Conservation (phyloP, 345 rosid species). For the Syzygium oleosum region DNA sequence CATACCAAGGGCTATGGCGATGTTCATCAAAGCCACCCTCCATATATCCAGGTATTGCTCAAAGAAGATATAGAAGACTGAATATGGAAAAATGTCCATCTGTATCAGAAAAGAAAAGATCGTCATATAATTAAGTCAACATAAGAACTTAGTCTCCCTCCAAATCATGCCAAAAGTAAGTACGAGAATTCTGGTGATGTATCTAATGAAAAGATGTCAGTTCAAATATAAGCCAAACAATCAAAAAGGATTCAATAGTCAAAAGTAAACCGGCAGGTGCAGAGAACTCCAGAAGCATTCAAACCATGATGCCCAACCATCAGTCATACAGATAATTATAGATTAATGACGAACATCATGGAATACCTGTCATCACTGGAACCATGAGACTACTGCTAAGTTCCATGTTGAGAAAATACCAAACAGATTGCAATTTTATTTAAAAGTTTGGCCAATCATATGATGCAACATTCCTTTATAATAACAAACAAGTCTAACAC, state of each 20-base stretch:
- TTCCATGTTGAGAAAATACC: not conserved
- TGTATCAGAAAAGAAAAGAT: conserved; percentile 25
- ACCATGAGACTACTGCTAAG: not conserved
- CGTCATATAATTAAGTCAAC: not conserved
- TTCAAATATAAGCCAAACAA: not conserved
- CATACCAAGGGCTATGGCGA: conserved; percentile 81
- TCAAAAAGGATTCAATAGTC: not conserved
- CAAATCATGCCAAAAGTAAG: not conserved
- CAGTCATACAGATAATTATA: not conserved
- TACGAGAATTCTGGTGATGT: not conserved
- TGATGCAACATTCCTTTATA: not conserved
- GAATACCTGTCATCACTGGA: not conserved
- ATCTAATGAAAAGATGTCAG: not conserved
- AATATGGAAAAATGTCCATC: conserved; percentile 87
- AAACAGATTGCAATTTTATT: not conserved
- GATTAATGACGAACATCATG: not conserved
- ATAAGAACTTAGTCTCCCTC: not conserved
- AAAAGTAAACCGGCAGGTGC: not conserved
- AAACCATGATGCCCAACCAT: not conserved
- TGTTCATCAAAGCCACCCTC: conserved; percentile 75
- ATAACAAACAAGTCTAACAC: not conserved
- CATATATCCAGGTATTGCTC: conserved; percentile 96
- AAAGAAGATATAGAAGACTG: conserved; percentile 89
- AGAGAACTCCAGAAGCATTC: not conserved
- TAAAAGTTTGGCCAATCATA: not conserved